phyloP scores from a whole-genome alignment of 305 asterid species.

The Stenogyne calaminthoides region DNA sequence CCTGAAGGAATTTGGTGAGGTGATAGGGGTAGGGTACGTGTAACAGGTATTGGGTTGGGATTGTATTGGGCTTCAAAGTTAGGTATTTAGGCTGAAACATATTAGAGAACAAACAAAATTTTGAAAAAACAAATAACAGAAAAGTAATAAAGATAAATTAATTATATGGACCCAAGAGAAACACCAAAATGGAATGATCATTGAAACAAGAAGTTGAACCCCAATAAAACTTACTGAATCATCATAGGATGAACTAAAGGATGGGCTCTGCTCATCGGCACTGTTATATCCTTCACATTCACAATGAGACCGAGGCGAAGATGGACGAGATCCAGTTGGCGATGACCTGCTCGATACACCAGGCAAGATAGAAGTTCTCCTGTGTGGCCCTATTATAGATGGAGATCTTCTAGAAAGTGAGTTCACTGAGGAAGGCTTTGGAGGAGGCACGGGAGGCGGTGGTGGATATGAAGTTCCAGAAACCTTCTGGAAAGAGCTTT shows the following conservation, averaged over 20 bases:
- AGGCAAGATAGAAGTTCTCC: slow-evolving; percentile 71
- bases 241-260: slow-evolving; percentile 72
- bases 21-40: background rate
- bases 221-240: slow-evolving; percentile 71
- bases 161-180: background rate
- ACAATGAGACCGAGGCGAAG: slow-evolving; percentile 93
- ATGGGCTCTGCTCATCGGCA: slow-evolving; percentile 84
- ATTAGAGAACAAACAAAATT: background rate
- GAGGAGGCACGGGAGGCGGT: slow-evolving; percentile 98
- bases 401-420: slow-evolving; percentile 55
- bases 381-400: slow-evolving; percentile 57
- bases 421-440: slow-evolving; percentile 62
- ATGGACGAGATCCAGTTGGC: slow-evolving; percentile 88
- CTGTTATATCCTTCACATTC: slow-evolving; percentile 99
- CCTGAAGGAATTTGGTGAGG: background rate
- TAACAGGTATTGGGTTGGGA: background rate
- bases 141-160: slow-evolving; percentile 4
- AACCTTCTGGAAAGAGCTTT: slow-evolving; percentile 55
- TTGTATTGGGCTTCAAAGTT: background rate
- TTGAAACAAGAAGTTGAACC: slow-evolving; percentile 14
- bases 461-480: slow-evolving; percentile 79
- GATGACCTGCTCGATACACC: slow-evolving; percentile 75
- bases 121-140: slow-evolving; percentile 11
- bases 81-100: background rate
- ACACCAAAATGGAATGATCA: background rate